These are phyloP conservation scores for Aethionema arabicum DNA, from an alignment of 345 rosid genomes.

Conservation along the genomic window DNA sequence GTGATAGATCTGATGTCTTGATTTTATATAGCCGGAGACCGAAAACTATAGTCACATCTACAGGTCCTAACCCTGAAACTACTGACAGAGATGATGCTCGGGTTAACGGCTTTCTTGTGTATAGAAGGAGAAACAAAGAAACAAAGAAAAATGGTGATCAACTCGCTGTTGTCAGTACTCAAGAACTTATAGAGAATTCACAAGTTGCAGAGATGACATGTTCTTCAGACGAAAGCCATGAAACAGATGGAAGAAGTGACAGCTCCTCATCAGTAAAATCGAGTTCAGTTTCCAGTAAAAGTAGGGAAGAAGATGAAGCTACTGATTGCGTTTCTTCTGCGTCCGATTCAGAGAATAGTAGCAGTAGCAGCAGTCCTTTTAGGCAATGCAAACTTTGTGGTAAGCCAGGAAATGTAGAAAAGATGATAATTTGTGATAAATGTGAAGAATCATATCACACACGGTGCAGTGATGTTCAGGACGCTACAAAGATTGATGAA, in stretches of 20 bases:
- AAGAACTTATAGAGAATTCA: conserved; percentile 15
- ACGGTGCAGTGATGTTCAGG: conserved; percentile 63
- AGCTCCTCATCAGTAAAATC: conserved; percentile 70
- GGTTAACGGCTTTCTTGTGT: conserved; percentile 38
- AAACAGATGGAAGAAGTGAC: conserved; percentile 47
- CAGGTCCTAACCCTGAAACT: conserved; percentile 26
- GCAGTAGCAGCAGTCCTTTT: conserved; percentile 39
- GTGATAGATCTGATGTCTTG: conserved; percentile 32
- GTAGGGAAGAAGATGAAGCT: conserved; percentile 52
- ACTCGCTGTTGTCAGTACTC: conserved; percentile 47
- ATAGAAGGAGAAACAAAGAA: conserved; percentile 50
- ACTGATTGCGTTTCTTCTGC: conserved; percentile 70
- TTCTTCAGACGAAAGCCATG: conserved; percentile 6
- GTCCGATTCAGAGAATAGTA: conserved; percentile 33
- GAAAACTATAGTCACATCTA: conserved; percentile 30
- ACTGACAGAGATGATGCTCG: conserved; percentile 37
- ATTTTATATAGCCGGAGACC: conserved; percentile 45
- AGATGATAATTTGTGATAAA: conserved; percentile 82
- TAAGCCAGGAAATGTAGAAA: conserved; percentile 39
- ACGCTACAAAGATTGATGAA: conserved; percentile 53
- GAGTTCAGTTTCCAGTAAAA: conserved; percentile 45
- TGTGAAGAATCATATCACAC: conserved; percentile 87
- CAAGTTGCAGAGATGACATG: conserved; percentile 18
- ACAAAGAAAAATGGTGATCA: conserved; percentile 41
- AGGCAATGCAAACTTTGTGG: conserved; percentile 69